A percentile compares a stretch with the other conserved stretches of the same genome.
phyloP scores from a whole-genome alignment of 2,329 filamentous ascomycete genomes.

The Cladosporium sp. region DNA sequence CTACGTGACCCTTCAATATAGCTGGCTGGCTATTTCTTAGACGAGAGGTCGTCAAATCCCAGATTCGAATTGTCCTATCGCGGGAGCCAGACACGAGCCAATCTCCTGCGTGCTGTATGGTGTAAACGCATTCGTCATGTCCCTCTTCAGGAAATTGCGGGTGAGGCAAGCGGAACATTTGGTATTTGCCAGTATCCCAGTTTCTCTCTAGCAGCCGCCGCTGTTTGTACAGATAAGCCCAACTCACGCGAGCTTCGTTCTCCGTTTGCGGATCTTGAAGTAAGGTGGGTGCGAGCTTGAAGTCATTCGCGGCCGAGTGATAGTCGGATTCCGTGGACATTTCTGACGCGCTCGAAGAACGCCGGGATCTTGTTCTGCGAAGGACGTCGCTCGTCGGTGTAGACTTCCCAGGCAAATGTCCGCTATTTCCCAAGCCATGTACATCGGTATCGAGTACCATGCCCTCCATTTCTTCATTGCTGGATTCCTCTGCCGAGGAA shows the following conservation, averaged over 20 bases:
- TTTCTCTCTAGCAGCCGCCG: constrained; percentile 81
- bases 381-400: not conserved
- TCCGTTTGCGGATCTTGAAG: not conserved
- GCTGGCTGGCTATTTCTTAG: constrained; percentile 61
- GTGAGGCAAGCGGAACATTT: constrained; percentile 87
- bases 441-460: not conserved
- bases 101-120: constrained; percentile 79
- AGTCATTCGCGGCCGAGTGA: not conserved
- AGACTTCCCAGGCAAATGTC: not conserved
- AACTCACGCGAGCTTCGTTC: constrained; percentile 65
- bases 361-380: not conserved
- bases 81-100: constrained; percentile 91
- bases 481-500: constrained; percentile 5
- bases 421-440: not conserved
- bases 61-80: constrained; percentile 81
- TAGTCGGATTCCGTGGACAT: constrained; percentile 10
- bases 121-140: constrained; percentile 91
- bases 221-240: constrained; percentile 90
- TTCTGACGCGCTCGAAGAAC: constrained; percentile 8
- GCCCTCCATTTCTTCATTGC: constrained; percentile 13
- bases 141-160: constrained; percentile 74
- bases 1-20: constrained; percentile 65
- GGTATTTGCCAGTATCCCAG: constrained; percentile 78
- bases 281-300: constrained; percentile 7
- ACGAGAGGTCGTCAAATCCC: constrained; percentile 79